Conservation (phyloP, 805 yeast genomes). For the Kazachstania africana region DNA sequence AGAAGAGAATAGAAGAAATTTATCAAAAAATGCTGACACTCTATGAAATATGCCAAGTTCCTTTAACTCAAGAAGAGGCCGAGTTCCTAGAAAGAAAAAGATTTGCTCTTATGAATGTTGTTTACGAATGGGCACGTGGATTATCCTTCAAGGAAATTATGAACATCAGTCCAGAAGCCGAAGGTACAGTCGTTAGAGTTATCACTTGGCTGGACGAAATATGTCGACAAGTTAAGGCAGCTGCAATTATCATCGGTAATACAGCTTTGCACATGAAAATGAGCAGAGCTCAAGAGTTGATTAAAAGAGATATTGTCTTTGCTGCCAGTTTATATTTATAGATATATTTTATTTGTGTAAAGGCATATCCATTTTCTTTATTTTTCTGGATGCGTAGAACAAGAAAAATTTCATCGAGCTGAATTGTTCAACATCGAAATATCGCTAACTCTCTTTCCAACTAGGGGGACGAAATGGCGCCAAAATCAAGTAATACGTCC, state of each 20-base stretch:
- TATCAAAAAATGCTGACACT: slow-evolving; percentile 50
- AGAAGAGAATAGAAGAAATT: slow-evolving; percentile 54
- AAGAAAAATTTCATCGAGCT: not conserved
- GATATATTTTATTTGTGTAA: not conserved
- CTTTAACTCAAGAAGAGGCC: slow-evolving; percentile 72
- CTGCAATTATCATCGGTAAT: slow-evolving; percentile 91
- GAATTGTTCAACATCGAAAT: not conserved
- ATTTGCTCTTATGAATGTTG: slow-evolving; percentile 85
- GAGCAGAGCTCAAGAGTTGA: slow-evolving; percentile 85
- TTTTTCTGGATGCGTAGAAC: not conserved
- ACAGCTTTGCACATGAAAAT: slow-evolving; percentile 79
- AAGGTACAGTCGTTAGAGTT: slow-evolving; percentile 94
- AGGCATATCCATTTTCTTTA: not conserved
- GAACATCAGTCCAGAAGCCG: slow-evolving; percentile 79
- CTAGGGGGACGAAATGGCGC: slow-evolving; percentile 23
- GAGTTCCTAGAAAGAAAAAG: slow-evolving; percentile 74
- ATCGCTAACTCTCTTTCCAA: too few species aligned
- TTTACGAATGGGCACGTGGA: slow-evolving; percentile 97
- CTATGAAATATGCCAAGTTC: slow-evolving; percentile 56
- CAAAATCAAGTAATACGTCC: slow-evolving; percentile 17
- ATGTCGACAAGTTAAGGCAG: slow-evolving; percentile 87
- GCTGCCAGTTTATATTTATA: slow-evolving; percentile 87
- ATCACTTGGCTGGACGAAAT: slow-evolving; percentile 90
- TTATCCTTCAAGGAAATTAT: slow-evolving; percentile 83
- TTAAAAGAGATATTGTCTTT: slow-evolving; percentile 93